Conservation (phyloP, 1,139 yeast genomes). For the Yamadazyma friedrichii region DNA sequence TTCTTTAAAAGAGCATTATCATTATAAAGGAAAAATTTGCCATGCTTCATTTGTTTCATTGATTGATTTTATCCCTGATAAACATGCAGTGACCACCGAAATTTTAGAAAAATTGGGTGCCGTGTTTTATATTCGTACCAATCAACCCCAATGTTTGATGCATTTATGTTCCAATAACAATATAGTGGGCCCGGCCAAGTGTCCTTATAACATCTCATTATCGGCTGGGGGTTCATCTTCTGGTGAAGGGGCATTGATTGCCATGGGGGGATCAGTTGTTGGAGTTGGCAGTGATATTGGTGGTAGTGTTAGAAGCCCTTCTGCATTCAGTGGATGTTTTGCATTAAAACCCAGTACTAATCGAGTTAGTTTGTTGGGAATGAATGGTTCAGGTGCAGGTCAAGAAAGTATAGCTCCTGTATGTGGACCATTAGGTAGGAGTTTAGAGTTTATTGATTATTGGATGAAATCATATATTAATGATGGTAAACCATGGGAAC, state of each 20-base stretch:
- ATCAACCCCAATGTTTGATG: constrained; percentile 48
- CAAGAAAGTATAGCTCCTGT: constrained; percentile 58
- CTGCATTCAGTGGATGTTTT: constrained; percentile 64
- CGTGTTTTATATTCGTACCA: constrained; percentile 51
- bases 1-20: constrained; percentile 52
- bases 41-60: constrained; percentile 62
- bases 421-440: constrained; percentile 60
- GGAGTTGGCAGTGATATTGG: constrained; percentile 82
- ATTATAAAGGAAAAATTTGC: constrained; percentile 54
- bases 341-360: constrained; percentile 70
- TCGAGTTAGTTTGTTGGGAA: constrained; percentile 52
- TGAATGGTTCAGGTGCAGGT: constrained; percentile 51
- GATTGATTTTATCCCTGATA: constrained; percentile 46
- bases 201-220: constrained; percentile 39
- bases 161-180: constrained; percentile 46
- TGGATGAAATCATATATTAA: constrained; percentile 58
- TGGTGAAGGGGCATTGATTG: constrained; percentile 72
- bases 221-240: constrained; percentile 66
- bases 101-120: constrained; percentile 64
- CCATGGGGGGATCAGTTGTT: constrained; percentile 60
- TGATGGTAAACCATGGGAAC: constrained; percentile 67
- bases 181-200: constrained; percentile 34
- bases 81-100: constrained; percentile 50
- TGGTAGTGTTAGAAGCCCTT: constrained; percentile 74
- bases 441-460: constrained; percentile 60